phyloP scores from a whole-genome alignment of 2,329 filamentous ascomycete genomes.

The Atkinsonella texensis region DNA sequence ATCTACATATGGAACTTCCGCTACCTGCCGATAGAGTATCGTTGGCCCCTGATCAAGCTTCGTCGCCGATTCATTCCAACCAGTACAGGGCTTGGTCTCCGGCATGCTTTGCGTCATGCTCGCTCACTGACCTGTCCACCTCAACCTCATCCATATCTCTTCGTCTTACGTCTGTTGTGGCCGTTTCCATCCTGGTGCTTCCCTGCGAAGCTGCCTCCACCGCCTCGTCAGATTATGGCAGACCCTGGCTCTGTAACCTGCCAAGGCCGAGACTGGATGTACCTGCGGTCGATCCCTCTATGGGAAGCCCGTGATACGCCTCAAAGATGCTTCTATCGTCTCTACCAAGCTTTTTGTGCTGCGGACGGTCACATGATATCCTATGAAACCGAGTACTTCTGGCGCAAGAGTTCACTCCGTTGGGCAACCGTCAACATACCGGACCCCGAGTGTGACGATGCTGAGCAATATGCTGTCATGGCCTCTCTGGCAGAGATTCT shows the following conservation, averaged over 20 bases:
- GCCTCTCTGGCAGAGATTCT: constrained; percentile 13
- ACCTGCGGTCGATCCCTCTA: constrained; percentile 9
- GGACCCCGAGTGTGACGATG: constrained; percentile 10
- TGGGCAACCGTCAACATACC: constrained; percentile 11
- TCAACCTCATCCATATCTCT: constrained; percentile 4
- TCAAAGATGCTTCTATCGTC: constrained; percentile 15
- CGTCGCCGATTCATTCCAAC: constrained; percentile 9
- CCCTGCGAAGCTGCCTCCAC: constrained; percentile 5
- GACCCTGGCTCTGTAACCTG: constrained; percentile 5
- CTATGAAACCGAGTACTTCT: constrained; percentile 18
- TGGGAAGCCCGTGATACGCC: constrained; percentile 15
- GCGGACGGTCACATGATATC: constrained; percentile 13
- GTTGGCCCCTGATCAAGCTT: constrained; percentile 10
- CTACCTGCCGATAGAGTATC: constrained; percentile 9
- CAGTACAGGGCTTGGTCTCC: constrained; percentile 7
- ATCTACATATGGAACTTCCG: constrained; percentile 12
- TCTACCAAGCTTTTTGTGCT: constrained; percentile 17
- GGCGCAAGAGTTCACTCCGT: constrained; percentile 9
- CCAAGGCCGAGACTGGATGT: constrained; percentile 6
- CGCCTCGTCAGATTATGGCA: constrained; percentile 9
- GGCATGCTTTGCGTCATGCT: constrained; percentile 5
- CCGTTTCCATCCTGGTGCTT: constrained; percentile 8
- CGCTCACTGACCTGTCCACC: constrained; percentile 2
- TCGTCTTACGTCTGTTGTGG: constrained; percentile 8
- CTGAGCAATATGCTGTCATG: constrained; percentile 14